These are phyloP conservation scores for Pseudogymnoascus sp. DNA, from an alignment of 2,329 filamentous ascomycete genomes.

Conservation along the genomic window DNA sequence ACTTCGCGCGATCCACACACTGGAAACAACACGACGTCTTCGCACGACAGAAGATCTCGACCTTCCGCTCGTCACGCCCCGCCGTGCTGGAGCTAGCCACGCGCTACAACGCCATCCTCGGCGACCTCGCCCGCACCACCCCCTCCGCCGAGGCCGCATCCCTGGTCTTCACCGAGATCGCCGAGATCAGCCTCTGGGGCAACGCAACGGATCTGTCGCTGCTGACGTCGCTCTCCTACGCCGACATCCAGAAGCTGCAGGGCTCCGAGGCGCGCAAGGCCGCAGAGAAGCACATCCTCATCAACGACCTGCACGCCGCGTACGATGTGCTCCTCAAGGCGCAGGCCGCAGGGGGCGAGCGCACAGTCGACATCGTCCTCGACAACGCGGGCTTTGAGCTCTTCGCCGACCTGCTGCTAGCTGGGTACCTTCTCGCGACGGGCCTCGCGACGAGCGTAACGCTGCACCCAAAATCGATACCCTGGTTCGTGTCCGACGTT, in stretches of 20 bases:
- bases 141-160: slow-evolving; percentile 61
- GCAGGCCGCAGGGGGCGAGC: slow-evolving; percentile 52
- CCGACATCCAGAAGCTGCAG: slow-evolving; percentile 95
- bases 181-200: slow-evolving; percentile 93
- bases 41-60: slow-evolving; percentile 78
- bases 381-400: slow-evolving; percentile 98
- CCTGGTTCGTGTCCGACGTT: slow-evolving; percentile 98
- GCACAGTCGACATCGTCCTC: slow-evolving; percentile 86
- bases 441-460: slow-evolving; percentile 81
- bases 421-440: slow-evolving; percentile 78
- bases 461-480: slow-evolving; percentile 87
- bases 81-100: slow-evolving; percentile 75
- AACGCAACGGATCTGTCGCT: slow-evolving; percentile 94
- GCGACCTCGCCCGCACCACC: slow-evolving; percentile 33
- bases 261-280: slow-evolving; percentile 78
- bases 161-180: slow-evolving; percentile 83
- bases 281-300: slow-evolving; percentile 83
- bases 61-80: slow-evolving; percentile 84
- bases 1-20: slow-evolving; percentile 67
- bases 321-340: slow-evolving; percentile 63
- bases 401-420: slow-evolving; percentile 88
- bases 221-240: slow-evolving; percentile 81
- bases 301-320: slow-evolving; percentile 71
- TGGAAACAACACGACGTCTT: slow-evolving; percentile 94
- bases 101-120: slow-evolving; percentile 67